These are phyloP conservation scores for Boletus pseudo-olivaceus DNA, from an alignment of 768 basidiomycete species.

Conservation along the genomic window DNA sequence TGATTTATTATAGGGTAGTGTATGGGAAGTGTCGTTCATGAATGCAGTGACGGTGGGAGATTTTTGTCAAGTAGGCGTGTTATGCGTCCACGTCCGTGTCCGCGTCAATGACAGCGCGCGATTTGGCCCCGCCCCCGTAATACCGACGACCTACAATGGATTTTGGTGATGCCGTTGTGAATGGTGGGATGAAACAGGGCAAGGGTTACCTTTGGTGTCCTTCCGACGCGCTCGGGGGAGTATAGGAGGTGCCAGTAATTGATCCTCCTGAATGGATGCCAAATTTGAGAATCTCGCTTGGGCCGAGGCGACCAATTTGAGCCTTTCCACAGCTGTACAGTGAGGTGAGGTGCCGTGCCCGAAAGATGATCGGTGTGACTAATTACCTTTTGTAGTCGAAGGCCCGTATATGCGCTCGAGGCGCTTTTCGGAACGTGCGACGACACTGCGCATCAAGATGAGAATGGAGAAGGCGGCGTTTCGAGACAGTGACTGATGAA, in stretches of 20 bases:
- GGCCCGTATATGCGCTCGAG: conserved; percentile 30
- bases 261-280: conserved; percentile 10
- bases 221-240: conserved; percentile 15
- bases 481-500: not conserved
- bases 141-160: not conserved
- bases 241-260: conserved; percentile 12
- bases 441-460: conserved; percentile 9
- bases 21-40: too few relatives aligned
- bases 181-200: not conserved
- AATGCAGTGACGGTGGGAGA: too few relatives aligned
- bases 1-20: too few relatives aligned
- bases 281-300: conserved; percentile 6
- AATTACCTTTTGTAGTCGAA: conserved; percentile 16
- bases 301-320: conserved; percentile 15
- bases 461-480: not conserved
- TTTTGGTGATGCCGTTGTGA: not conserved
- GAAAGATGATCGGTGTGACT: not conserved
- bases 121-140: not conserved
- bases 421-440: conserved; percentile 28
- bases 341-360: not conserved
- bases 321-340: conserved; percentile 16
- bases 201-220: conserved; percentile 1
- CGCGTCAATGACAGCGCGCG: conserved; percentile 4
- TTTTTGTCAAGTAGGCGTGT: not conserved
- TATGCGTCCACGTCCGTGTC: conserved; percentile 7